Evolutionary conservation across 192 early-diverging fungal genomes (phyloP).

Genomic region (Backusella tarrabulga): DNA sequence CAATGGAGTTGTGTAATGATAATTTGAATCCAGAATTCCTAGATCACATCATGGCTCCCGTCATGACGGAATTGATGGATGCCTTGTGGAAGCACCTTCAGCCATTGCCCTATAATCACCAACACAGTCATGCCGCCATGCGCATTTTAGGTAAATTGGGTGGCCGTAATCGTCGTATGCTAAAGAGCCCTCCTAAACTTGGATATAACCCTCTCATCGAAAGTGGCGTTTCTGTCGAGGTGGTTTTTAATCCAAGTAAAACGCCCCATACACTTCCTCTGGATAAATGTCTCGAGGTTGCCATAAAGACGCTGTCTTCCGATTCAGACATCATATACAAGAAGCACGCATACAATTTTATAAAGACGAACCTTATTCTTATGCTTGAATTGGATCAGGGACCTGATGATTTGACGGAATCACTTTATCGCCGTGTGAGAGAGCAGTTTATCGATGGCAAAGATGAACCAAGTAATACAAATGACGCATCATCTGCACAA

Average conservation of each 20-base stretch:
- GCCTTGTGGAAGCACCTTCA: slow-evolving; percentile 93
- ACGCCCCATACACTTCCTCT: slow-evolving; percentile 55
- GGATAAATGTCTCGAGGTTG: slow-evolving; percentile 55
- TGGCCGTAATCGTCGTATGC: slow-evolving; percentile 88
- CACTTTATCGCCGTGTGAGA: slow-evolving; percentile 39
- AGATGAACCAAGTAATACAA: background rate
- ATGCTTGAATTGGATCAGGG: slow-evolving; percentile 65
- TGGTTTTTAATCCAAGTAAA: slow-evolving; percentile 56
- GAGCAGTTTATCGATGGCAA: slow-evolving; percentile 15
- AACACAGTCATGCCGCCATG: slow-evolving; percentile 82
- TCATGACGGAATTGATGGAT: slow-evolving; percentile 92
- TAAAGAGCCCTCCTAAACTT: slow-evolving; percentile 68
- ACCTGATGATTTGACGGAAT: slow-evolving; percentile 39
- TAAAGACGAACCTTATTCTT: slow-evolving; percentile 63
- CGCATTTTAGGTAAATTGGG: slow-evolving; percentile 97
- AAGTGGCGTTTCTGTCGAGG: slow-evolving; percentile 55
- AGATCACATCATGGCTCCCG: slow-evolving; percentile 93
- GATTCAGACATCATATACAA: slow-evolving; percentile 49
- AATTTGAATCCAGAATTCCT: slow-evolving; percentile 96
- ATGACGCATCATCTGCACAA: background rate
- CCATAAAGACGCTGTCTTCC: slow-evolving; percentile 55
- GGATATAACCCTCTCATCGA: slow-evolving; percentile 43
- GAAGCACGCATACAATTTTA: slow-evolving; percentile 64
- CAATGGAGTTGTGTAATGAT: slow-evolving; percentile 98
- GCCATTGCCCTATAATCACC: slow-evolving; percentile 80